Conservation (phyloP, 805 yeast species). For the Wickerhamiella domercqiae region DNA sequence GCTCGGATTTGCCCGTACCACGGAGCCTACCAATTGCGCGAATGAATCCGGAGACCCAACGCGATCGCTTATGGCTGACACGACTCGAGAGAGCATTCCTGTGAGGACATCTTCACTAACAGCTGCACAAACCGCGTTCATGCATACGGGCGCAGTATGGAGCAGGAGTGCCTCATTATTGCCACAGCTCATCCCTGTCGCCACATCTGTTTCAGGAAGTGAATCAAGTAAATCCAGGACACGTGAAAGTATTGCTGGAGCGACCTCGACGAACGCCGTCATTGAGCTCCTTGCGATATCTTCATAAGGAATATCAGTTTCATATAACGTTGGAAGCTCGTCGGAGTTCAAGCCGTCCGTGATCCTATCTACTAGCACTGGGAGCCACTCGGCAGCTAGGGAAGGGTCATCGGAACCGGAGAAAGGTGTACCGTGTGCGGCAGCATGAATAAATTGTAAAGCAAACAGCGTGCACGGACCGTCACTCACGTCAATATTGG, state of each 20-base stretch:
- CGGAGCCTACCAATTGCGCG: constrained; percentile 56
- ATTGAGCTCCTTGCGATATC: constrained; percentile 60
- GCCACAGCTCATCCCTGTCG: neutral
- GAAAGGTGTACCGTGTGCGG: constrained; percentile 58
- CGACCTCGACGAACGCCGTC: constrained; percentile 46
- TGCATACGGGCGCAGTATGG: neutral
- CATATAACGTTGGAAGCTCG: neutral
- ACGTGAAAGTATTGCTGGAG: constrained; percentile 40
- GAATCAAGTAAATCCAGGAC: constrained; percentile 52
- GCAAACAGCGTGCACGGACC: constrained; percentile 55
- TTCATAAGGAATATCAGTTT: constrained; percentile 23
- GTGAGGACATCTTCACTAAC: neutral
- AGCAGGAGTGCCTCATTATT: constrained; percentile 5
- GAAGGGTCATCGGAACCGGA: constrained; percentile 16
- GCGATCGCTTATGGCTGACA: constrained; percentile 1
- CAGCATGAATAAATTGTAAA: constrained; percentile 50
- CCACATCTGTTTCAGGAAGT: constrained; percentile 37
- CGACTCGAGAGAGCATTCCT: neutral
- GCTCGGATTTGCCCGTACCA: constrained; percentile 49
- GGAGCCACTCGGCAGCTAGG: constrained; percentile 9
- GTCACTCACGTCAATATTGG: constrained; percentile 85
- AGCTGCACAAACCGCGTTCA: neutral
- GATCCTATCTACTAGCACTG: constrained; percentile 8
- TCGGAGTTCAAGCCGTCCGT: constrained; percentile 2
- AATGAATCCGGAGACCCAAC: constrained; percentile 39